A percentile compares a stretch with the other conserved stretches of the same genome.
These are phyloP conservation scores for Solanum dulcamara DNA, from an alignment of 257 asterid species.

Conservation along the genomic window DNA sequence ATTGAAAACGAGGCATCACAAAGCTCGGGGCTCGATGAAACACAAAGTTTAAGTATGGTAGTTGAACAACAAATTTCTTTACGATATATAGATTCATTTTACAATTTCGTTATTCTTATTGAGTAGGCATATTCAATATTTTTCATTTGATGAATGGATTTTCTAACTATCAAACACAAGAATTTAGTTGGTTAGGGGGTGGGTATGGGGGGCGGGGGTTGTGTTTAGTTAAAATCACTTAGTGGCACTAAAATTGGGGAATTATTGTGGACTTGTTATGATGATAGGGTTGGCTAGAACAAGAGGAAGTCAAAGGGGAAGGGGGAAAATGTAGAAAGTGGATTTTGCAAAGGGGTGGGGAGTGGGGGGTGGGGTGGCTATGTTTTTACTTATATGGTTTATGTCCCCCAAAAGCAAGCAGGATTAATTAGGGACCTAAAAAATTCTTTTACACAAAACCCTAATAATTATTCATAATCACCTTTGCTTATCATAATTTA, in stretches of 20 bases:
- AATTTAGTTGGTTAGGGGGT: neutral
- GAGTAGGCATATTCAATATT: neutral
- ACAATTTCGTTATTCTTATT: accelerated
- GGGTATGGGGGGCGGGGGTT: neutral
- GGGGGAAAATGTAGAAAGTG: neutral
- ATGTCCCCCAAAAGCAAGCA: constrained; percentile 31
- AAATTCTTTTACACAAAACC: neutral
- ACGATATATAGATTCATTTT: neutral
- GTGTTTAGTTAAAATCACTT: neutral
- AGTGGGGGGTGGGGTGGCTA: neutral
- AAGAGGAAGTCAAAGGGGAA: constrained; percentile 20
- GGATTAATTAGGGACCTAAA: neutral
- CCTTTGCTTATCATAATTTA: neutral
- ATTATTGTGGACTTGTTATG: constrained; percentile 4
- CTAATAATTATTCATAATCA: neutral
- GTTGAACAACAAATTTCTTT: neutral
- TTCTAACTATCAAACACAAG: neutral
- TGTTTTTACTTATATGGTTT: constrained; percentile 14
- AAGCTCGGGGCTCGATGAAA: neutral
- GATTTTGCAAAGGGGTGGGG: neutral
- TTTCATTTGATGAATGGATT: neutral
- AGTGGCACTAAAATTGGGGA: constrained; percentile 1
- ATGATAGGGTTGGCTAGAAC: constrained; percentile 25
- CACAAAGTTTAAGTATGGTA: neutral
- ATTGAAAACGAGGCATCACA: neutral